Evolutionary conservation across 2,329 filamentous ascomycete species (phyloP).

Genomic region (Venturia oleaginea): DNA sequence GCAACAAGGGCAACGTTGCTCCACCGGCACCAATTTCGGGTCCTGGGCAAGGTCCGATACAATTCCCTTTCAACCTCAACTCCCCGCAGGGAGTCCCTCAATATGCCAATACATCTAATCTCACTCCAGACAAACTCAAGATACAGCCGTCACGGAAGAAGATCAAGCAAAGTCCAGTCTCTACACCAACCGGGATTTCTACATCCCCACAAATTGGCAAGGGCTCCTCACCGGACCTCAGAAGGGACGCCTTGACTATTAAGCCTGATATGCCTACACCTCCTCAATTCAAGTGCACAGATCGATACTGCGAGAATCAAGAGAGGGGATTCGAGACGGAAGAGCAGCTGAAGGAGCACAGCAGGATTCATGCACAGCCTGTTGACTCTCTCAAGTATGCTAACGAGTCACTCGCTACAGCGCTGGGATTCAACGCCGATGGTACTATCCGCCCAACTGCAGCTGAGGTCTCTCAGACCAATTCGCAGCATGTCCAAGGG

Average conservation of each 20-base stretch:
- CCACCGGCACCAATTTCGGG: constrained; percentile 14
- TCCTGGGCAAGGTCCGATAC: not conserved
- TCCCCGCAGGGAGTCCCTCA: constrained; percentile 12
- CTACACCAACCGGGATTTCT: not conserved
- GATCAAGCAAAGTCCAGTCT: constrained; percentile 7
- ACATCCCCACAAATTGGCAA: constrained; percentile 1
- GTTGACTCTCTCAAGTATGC: constrained; percentile 12
- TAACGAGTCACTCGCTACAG: not conserved
- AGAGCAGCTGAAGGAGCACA: constrained; percentile 10
- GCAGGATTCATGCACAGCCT: not conserved
- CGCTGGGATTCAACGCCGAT: constrained; percentile 13
- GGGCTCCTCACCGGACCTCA: constrained; percentile 5
- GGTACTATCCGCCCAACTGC: constrained; percentile 1
- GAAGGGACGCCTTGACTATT: not conserved
- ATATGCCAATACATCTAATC: not conserved
- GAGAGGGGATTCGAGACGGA: constrained; percentile 11
- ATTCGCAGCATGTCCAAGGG: not conserved
- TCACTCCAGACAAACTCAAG: constrained; percentile 10
- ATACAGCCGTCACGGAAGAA: constrained; percentile 13
- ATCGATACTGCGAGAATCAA: constrained; percentile 1
- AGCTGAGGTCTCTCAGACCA: not conserved
- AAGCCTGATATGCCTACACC: constrained; percentile 1
- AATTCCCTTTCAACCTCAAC: not conserved
- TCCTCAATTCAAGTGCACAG: constrained; percentile 12
- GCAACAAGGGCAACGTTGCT: not conserved